Evolutionary conservation across 1,284 basidiomycete species (phyloP).

Genomic region (Laetiporus sulphureus): DNA sequence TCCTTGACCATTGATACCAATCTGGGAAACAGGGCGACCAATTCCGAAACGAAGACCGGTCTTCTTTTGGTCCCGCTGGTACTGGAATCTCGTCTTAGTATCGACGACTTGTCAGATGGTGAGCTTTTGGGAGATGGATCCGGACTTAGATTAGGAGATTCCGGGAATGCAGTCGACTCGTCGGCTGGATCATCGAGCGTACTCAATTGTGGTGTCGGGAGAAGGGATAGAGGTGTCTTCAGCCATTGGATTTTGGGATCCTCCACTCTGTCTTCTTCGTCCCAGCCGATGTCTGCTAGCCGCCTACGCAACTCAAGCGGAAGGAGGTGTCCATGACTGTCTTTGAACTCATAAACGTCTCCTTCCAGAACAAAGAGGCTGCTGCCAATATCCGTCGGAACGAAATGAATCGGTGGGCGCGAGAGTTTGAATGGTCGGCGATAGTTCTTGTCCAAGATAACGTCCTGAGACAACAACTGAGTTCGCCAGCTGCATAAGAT

Average conservation of each 20-base stretch:
- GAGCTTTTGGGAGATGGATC: slow-evolving; percentile 31
- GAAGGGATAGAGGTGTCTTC: slow-evolving; percentile 54
- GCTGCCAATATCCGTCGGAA: slow-evolving; percentile 65
- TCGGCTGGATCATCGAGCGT: slow-evolving; percentile 31
- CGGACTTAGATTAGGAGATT: slow-evolving; percentile 29
- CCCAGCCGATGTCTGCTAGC: slow-evolving; percentile 67
- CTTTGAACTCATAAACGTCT: slow-evolving; percentile 41
- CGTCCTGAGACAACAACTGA: slow-evolving; percentile 54
- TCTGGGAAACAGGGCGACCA: slow-evolving; percentile 46
- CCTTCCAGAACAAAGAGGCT: slow-evolving; percentile 48
- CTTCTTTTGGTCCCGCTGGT: slow-evolving; percentile 48
- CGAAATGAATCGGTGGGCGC: slow-evolving; percentile 56
- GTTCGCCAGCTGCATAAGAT: slow-evolving; percentile 57
- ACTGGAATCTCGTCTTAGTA: slow-evolving; percentile 50
- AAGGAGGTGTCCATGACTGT: slow-evolving; percentile 37
- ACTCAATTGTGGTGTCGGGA: slow-evolving; percentile 51
- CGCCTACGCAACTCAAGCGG: slow-evolving; percentile 57
- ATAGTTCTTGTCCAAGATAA: slow-evolving; percentile 50
- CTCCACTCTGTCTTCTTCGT: slow-evolving; percentile 44
- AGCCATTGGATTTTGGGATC: slow-evolving; percentile 54
- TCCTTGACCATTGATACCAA: slow-evolving; percentile 49
- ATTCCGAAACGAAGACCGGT: slow-evolving; percentile 57
- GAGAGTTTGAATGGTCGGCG: slow-evolving; percentile 62
- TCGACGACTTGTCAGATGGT: slow-evolving; percentile 22
- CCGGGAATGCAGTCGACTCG: slow-evolving; percentile 6